A percentile compares a stretch with the other conserved stretches of the same genome.
Evolutionary conservation across 805 yeast species (phyloP).

Genomic region (Komagataella pastoris): DNA sequence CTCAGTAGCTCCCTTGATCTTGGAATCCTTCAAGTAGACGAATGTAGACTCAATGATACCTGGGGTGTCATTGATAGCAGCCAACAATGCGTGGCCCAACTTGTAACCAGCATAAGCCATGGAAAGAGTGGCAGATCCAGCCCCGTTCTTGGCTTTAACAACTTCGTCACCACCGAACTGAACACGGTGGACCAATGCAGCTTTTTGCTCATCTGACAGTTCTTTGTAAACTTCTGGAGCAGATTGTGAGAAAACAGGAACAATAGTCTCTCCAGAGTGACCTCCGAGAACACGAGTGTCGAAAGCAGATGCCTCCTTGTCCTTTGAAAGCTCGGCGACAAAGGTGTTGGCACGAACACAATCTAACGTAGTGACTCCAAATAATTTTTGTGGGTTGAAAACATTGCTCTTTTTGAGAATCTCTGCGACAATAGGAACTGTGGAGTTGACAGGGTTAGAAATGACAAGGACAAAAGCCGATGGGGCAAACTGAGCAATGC

Average conservation of each 20-base stretch:
- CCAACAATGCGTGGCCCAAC: constrained; percentile 48
- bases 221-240: constrained; percentile 13
- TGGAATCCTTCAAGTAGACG: constrained; percentile 32
- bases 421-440: constrained; percentile 82
- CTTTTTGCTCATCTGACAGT: constrained; percentile 24
- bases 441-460: constrained; percentile 89
- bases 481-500: constrained; percentile 61
- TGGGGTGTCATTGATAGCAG: constrained; percentile 50
- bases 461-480: constrained; percentile 69
- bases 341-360: constrained; percentile 80
- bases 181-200: constrained; percentile 66
- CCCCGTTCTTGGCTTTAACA: constrained; percentile 86
- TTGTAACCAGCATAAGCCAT: constrained; percentile 89
- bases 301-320: constrained; percentile 32
- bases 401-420: constrained; percentile 55
- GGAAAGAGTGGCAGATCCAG: constrained; percentile 86
- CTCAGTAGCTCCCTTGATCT: constrained; percentile 37
- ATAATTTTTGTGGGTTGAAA: constrained; percentile 57
- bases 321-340: constrained; percentile 37
- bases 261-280: constrained; percentile 90
- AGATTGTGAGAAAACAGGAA: constrained; percentile 56
- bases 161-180: constrained; percentile 97
- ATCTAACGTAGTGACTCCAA: constrained; percentile 87
- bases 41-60: constrained; percentile 50
- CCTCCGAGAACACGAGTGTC: constrained; percentile 81